Base-by-base conservation (phyloP, 2,329 filamentous ascomycete species). In the Scedosporium boydii region DNA sequence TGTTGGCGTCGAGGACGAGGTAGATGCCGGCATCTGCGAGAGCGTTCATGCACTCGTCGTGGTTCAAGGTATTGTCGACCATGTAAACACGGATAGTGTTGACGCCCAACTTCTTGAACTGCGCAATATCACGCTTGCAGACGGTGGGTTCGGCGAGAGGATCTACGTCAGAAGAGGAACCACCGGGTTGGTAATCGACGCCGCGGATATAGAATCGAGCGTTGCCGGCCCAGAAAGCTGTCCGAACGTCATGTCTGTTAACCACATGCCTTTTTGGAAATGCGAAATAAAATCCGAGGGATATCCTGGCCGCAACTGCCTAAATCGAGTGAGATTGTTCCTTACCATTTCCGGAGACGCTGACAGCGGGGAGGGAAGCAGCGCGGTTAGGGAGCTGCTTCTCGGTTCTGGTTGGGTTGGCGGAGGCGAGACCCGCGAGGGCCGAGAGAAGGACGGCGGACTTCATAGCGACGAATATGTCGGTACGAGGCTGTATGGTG, bases 11-110 rank as follows among this genome's bases (percentile, higher is more conserved):
- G 60, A 96, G 81, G 44, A 96, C 90, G 61, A 96, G 84, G 80
- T 96, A 96, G 80, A 96, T 96, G 69, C 90, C 90, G 66, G 91
- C 92, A 70, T 89, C 89, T 60, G 86, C 87, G 65, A 96, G 82
- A 56, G 83, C 81, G 64, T 82, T 79, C 93, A 97, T 97, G 81
- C 93, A 97, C 65, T 86, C 82, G 69, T 93, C 87, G 77, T 97
- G 93, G 74, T 88, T 77, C 68, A 81, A 78, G 59, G 87, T 87
- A 82, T 96, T 96, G 80, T 97, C 93, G 68, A 96, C 87, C 16
- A 89, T 91, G 82, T 96, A 97, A 65, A 96, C 89, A 75, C 93
- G 92, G 72, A 97, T 82, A 27, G 91, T 92, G 81, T 97, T 97
- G 77, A 96, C 80, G 58, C 92, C 91, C 59, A 97, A 82, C 67